These are phyloP conservation scores for Nosema bombycis DNA, from an alignment of 371 early-diverging fungal species.

Conservation along the genomic window DNA sequence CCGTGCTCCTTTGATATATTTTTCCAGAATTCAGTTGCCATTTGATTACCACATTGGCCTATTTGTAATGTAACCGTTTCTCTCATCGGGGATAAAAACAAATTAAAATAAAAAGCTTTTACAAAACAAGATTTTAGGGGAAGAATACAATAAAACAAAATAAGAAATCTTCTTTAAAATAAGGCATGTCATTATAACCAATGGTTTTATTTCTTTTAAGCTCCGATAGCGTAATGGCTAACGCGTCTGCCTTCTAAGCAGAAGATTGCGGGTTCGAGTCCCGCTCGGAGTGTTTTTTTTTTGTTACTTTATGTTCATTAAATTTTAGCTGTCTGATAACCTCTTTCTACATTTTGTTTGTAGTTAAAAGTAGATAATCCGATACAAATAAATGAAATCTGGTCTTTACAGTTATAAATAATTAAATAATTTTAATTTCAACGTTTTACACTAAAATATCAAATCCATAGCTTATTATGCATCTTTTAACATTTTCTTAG, in stretches of 20 bases:
- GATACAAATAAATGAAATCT: too few relatives aligned
- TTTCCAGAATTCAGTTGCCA: conserved; percentile 84
- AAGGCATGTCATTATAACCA: not conserved
- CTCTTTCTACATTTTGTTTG: too few relatives aligned
- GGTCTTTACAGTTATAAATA: too few relatives aligned
- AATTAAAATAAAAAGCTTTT: not conserved
- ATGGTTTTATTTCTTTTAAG: not conserved
- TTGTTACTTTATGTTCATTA: not conserved
- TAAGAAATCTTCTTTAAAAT: not conserved
- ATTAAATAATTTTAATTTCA: too few relatives aligned
- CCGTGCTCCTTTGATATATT: conserved; percentile 81
- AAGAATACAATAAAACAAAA: not conserved
- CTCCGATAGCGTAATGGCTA: conserved; percentile 33
- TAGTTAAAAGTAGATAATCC: too few relatives aligned
- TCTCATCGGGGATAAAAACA: conserved; percentile 58
- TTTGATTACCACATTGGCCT: conserved; percentile 92
- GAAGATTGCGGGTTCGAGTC: conserved; percentile 37
- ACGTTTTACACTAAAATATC: too few relatives aligned
- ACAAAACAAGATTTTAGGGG: not conserved
- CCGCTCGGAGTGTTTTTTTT: conserved; percentile 25
- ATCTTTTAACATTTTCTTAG: too few relatives aligned
- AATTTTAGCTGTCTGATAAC: not conserved
- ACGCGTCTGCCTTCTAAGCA: conserved; percentile 37
- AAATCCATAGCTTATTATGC: too few relatives aligned
- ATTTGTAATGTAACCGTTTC: conserved; percentile 86